A percentile compares a stretch with the other conserved stretches of the same genome.
Evolutionary conservation across 2,329 filamentous ascomycete species (phyloP).

Genomic region (Fusarium siculi): DNA sequence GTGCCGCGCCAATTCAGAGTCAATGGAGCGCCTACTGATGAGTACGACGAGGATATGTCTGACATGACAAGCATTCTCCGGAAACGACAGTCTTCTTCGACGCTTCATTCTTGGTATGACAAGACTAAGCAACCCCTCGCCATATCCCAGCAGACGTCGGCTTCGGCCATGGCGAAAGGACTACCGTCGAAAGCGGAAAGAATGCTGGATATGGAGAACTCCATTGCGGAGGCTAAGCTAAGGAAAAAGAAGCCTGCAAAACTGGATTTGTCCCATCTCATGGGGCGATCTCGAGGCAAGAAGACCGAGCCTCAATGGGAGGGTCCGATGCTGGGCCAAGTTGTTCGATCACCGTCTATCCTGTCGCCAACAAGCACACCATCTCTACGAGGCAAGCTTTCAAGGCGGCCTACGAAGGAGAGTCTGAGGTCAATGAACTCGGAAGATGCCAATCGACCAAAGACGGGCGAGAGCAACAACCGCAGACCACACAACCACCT

Average conservation of each 20-base stretch:
- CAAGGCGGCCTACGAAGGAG: conserved; percentile 52
- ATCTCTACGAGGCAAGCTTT: conserved; percentile 45
- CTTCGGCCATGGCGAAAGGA: conserved; percentile 67
- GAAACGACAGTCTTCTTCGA: conserved; percentile 64
- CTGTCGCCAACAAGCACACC: conserved; percentile 51
- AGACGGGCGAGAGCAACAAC: conserved; percentile 43
- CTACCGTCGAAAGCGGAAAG: conserved; percentile 59
- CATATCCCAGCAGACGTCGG: conserved; percentile 69
- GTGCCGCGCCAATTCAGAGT: conserved; percentile 38
- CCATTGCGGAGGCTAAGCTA: conserved; percentile 36
- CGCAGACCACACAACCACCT: conserved; percentile 43
- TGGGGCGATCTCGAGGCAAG: conserved; percentile 48
- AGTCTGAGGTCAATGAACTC: conserved; percentile 43
- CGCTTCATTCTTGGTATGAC: conserved; percentile 68
- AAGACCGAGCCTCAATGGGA: conserved; percentile 49
- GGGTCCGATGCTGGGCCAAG: conserved; percentile 49
- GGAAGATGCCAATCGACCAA: conserved; percentile 38
- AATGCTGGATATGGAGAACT: conserved; percentile 58
- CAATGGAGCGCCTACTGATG: conserved; percentile 29
- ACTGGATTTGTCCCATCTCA: conserved; percentile 60
- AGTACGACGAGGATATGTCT: conserved; percentile 47
- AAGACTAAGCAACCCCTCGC: conserved; percentile 64
- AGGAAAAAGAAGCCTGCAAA: conserved; percentile 58
- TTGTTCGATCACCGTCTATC: conserved; percentile 56
- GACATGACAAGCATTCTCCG: conserved; percentile 57